Base-by-base conservation (phyloP, 2,329 filamentous ascomycete species). In the Alternaria sp. region DNA sequence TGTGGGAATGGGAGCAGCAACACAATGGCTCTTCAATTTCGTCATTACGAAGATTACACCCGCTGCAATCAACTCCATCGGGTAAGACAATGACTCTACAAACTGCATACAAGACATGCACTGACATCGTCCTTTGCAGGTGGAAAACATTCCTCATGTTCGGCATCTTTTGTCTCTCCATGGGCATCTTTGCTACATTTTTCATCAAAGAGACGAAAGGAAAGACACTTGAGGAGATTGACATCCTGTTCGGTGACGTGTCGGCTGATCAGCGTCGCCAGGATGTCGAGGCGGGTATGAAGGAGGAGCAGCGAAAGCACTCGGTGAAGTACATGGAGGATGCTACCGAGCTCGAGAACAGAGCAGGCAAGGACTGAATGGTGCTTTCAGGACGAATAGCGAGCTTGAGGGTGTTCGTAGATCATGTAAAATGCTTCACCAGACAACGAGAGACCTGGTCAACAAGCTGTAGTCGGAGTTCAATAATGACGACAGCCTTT, bases 21-120 rank as follows among this genome's bases (percentile, higher is more conserved):
- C 87, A 79, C 92, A 93, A 78, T 93, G 90, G 90, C 85, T 90
- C 72, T 90, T 82, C 81, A 92, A 92, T 78, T 92, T 92, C 76
- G 84, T 92, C 74, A 86, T 92, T 84, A 63, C 61, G 6, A 63
- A 60, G 89, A 11, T 92, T 90, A 81, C 92, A 88, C 0, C 88
- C 86, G 25, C 87, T 90, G 67, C 91, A 5, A 41, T 41, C 37
- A 41, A 41, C 37, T 41, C 37, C 15, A 41, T 41, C 37, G 37
- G 37, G 37, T 41, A 41, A 41, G 37, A 18, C 2, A 10, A 3
- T 41, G 37, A 41, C 37, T 11, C 2, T 18, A 10, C 8, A 3
- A 41, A 18, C 5, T 6, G 9, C 37, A 18, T 91, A 87, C 84
- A 30, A 51, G 8, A 46, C 12, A 23, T 21, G 1, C 18, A 11